These are phyloP conservation scores for Camillea tinctor DNA, from an alignment of 2,329 filamentous ascomycete species.

Conservation along the genomic window DNA sequence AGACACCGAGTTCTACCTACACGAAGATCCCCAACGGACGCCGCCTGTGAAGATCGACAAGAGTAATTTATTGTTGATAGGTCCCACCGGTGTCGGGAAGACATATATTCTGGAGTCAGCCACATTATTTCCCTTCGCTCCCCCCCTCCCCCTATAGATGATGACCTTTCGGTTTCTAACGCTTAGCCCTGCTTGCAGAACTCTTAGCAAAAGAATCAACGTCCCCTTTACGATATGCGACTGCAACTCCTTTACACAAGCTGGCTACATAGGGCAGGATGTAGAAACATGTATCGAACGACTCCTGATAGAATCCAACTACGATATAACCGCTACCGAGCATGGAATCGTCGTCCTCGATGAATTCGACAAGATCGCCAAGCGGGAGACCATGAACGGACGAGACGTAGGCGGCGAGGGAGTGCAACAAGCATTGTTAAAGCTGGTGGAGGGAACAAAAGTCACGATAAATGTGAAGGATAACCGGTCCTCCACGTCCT, in stretches of 20 bases:
- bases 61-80: constrained; percentile 87
- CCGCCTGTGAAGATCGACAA: constrained; percentile 79
- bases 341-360: constrained; percentile 93
- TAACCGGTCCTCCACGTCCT: constrained; percentile 52
- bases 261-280: constrained; percentile 96
- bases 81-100: constrained; percentile 93
- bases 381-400: constrained; percentile 80
- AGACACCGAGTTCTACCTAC: constrained; percentile 46
- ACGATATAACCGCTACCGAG: constrained; percentile 80
- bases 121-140: background rate
- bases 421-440: constrained; percentile 91
- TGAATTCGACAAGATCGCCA: constrained; percentile 96
- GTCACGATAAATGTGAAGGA: constrained; percentile 88
- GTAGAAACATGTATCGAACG: constrained; percentile 94
- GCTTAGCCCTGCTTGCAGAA: constrained; percentile 53
- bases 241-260: constrained; percentile 93
- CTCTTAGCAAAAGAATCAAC: constrained; percentile 85
- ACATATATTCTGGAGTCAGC: constrained; percentile 80
- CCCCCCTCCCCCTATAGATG: no score
- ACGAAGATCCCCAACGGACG: constrained; percentile 44
- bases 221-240: constrained; percentile 95
- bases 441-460: constrained; percentile 94
- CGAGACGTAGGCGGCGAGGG: constrained; percentile 95
- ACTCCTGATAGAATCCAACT: constrained; percentile 84
- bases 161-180: background rate